Percentiles rank a stretch among this genome's conserved stretches.
phyloP scores from a whole-genome alignment of 495 filamentous ascomycete species.

The Daldinia loculata region DNA sequence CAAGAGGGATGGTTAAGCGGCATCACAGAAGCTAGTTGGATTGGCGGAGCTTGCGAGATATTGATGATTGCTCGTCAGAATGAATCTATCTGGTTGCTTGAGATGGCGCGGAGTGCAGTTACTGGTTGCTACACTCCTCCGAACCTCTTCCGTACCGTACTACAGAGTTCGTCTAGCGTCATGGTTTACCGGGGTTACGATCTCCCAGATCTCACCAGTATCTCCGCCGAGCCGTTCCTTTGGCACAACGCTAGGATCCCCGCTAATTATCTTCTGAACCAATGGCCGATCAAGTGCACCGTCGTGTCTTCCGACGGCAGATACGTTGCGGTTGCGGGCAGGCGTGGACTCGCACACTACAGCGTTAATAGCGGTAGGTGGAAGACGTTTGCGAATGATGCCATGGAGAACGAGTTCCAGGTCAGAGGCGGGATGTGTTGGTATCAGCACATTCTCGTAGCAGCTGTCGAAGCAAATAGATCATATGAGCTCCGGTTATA shows the following conservation, averaged over 20 bases:
- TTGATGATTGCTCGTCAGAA: constrained; percentile 73
- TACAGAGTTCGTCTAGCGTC: constrained; percentile 84
- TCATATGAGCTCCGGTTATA: constrained; percentile 90
- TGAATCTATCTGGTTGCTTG: constrained; percentile 84
- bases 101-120: constrained; percentile 90
- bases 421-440: constrained; percentile 98
- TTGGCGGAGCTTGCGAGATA: constrained; percentile 86
- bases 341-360: constrained; percentile 92
- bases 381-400: constrained; percentile 88
- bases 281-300: constrained; percentile 89
- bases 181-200: constrained; percentile 95
- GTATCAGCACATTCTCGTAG: constrained; percentile 95
- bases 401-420: constrained; percentile 85
- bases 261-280: constrained; percentile 79
- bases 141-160: constrained; percentile 86
- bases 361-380: constrained; percentile 93
- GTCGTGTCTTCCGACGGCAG: constrained; percentile 90
- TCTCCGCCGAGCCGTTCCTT: constrained; percentile 88
- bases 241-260: constrained; percentile 95
- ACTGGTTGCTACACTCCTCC: constrained; percentile 90
- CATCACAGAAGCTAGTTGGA: constrained; percentile 79
- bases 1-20: constrained; percentile 82
- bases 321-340: constrained; percentile 94
- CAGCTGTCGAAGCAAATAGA: constrained; percentile 86
- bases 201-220: constrained; percentile 84